Percentiles rank a stretch among this genome's conserved stretches.
phyloP scores from a whole-genome alignment of 441 rosid genomes.

The Codiaeum variegatum region DNA sequence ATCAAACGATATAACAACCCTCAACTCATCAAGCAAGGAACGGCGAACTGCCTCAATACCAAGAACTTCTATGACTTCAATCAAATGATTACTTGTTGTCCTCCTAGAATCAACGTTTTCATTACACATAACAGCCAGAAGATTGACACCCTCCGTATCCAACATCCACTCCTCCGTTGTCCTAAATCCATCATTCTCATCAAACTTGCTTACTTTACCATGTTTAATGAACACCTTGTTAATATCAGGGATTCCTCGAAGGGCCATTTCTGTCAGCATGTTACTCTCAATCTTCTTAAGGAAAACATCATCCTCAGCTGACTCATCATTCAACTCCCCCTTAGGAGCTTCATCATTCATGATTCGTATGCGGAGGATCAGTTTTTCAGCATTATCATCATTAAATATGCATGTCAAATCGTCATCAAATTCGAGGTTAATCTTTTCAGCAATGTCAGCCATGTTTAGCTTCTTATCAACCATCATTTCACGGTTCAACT shows the following conservation, averaged over 20 bases:
- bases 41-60: conserved; percentile 98
- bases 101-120: conserved; percentile 89
- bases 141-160: conserved; percentile 98
- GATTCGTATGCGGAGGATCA: conserved; percentile 91
- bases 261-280: conserved; percentile 99
- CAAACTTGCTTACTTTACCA: conserved; percentile 74
- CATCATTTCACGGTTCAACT: conserved; percentile 99
- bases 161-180: conserved; percentile 93
- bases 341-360: conserved; percentile 98
- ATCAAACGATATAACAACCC: conserved; percentile 94
- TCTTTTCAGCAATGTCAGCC: conserved; percentile 98
- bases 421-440: conserved; percentile 88
- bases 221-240: conserved; percentile 92
- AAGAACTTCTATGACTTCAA: conserved; percentile 92
- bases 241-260: conserved; percentile 95
- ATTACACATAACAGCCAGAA: conserved; percentile 92
- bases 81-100: conserved; percentile 97
- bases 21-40: conserved; percentile 81
- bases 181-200: conserved; percentile 78
- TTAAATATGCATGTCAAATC: conserved; percentile 95
- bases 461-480: conserved; percentile 95
- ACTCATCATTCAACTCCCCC: conserved; percentile 80
- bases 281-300: conserved; percentile 95
- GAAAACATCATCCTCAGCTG: conserved; percentile 99
- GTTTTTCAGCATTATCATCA: conserved; percentile 92